Evolutionary conservation across 495 filamentous ascomycete species (phyloP), one percentile per base, ranked within the genome.

Genomic region (Trichodelitschia bisporula): DNA sequence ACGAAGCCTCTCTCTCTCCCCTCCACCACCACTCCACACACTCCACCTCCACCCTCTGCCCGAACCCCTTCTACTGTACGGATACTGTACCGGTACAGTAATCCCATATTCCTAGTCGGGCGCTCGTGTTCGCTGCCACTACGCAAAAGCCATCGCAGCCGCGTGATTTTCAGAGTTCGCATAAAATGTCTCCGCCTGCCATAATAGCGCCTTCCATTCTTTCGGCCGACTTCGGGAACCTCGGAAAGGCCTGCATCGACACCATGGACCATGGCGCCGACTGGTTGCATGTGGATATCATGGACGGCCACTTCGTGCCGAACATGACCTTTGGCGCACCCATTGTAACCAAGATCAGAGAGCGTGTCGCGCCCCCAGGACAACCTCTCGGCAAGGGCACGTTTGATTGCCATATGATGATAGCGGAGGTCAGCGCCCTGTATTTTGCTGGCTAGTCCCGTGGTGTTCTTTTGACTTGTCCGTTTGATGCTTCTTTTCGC

Each of bases 341-440:
- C 4, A 80, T 95, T 14, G 86, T 97, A 5, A 80, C 74, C 32
- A 89, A 80, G 56, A 86, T 97, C 33, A 72, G 86, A 21, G 60
- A 63, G 23, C 72, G 89, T 42, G 80, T 97, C 32, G 68, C 71
- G 26, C 56, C 62, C 15, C 72, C 63, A 2, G 48, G 42, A 25
- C 38, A 52, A 35, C 53, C 57, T 20, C 51, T 67, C 39, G 76
- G 72, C 3, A 72, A 67, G 43, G 86, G 86, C 15, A 92, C 86
- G 17, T 97, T 97, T 43, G 86, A 97, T 53, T 97, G 86, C 64
- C 86, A 97, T 50, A 95, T 97, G 89, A 97, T 97, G 86, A 90
- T 97, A 42, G 70, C 75, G 42, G 86, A 97, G 77, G 82, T 86
- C 61, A 26, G 36, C 33, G 12, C 6, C n/a, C n/a, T n/a, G n/a